Evolutionary conservation across 1,284 basidiomycete genomes (phyloP), one percentile per base, ranked within the genome.

Genomic region (Erythrobasidium hasegawianum): DNA sequence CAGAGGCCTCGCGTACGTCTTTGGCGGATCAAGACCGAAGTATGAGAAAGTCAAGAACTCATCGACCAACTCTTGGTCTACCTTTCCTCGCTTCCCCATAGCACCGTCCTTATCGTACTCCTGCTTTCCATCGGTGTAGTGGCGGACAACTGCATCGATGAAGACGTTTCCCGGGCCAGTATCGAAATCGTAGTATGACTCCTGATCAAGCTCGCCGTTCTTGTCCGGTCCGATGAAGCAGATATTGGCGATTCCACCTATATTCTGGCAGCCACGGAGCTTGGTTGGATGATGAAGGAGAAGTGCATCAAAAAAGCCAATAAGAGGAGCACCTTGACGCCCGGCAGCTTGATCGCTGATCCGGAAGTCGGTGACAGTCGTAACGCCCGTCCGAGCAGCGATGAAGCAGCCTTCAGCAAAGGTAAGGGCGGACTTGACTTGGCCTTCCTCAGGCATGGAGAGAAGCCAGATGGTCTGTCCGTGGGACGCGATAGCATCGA

Each of bases 381-480:
- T 71, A 47, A 71, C 41, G 1, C 70, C 70, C 27, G 70, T 71
- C 22, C 67, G 20, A 8, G 70, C 24, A 16, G 70, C 68, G 14
- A 69, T 56, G 59, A 74, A 68, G 8, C 65, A 57, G 0, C 72
- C 72, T 58, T 74, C 73, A 7, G 72, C 73, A 60, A 59, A 57
- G 8, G 68, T 70, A 2, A 71, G 41, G 0, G 73, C 72, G 26
- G 70, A 71, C 64, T 72, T 72, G 70, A 71, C 68, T 53, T 74
- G 68, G 0, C 70, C 72, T 40, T 70, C 68, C 59, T 72, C 70
- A 16, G 73, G 73, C 71, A 73, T 72, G n/a, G 72, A 72, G 22
- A 73, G 68, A 2, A 72, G 64, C 73, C 73, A 74, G 54, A 74
- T 73, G 1, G 73, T 74, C 60, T 74, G 73, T 18, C 73, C 73